Conservation (phyloP, 2,329 filamentous ascomycete genomes). For the Aureobasidium sp. region DNA sequence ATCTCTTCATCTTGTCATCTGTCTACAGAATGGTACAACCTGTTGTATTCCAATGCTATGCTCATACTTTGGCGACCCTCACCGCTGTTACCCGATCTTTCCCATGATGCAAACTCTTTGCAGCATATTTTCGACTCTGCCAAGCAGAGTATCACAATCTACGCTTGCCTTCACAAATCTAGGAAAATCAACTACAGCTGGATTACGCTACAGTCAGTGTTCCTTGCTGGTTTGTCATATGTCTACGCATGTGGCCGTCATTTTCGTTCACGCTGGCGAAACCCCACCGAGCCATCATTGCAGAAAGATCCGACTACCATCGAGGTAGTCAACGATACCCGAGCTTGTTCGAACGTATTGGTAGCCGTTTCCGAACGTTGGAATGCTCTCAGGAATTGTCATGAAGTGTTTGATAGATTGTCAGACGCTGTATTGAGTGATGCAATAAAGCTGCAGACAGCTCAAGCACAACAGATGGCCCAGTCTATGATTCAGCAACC, state of each 20-base stretch:
- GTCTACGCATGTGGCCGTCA: slow-evolving; percentile 49
- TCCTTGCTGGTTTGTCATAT: slow-evolving; percentile 52
- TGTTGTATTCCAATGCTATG: slow-evolving; percentile 49
- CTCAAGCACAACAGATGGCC: not conserved
- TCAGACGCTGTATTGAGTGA: slow-evolving; percentile 49
- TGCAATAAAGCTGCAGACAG: slow-evolving; percentile 37
- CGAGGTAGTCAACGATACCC: slow-evolving; percentile 48
- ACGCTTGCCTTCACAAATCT: slow-evolving; percentile 49
- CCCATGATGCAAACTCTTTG: slow-evolving; percentile 23
- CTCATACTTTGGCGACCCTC: slow-evolving; percentile 50
- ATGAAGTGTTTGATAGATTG: slow-evolving; percentile 49
- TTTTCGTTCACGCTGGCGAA: slow-evolving; percentile 32
- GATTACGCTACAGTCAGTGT: slow-evolving; percentile 56
- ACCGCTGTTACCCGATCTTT: slow-evolving; percentile 28
- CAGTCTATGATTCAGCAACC: not conserved
- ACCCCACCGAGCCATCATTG: slow-evolving; percentile 26
- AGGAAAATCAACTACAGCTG: slow-evolving; percentile 55
- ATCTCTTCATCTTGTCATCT: slow-evolving; percentile 44
- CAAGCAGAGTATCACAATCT: slow-evolving; percentile 45
- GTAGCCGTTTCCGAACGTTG: slow-evolving; percentile 52
- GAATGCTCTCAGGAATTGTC: slow-evolving; percentile 44
- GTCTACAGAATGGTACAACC: slow-evolving; percentile 47
- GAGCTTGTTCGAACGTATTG: slow-evolving; percentile 50
- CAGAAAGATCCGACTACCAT: slow-evolving; percentile 42
- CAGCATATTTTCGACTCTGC: slow-evolving; percentile 42